These are phyloP conservation scores for Candida ipomoeae DNA, from an alignment of 805 yeast genomes.

Conservation along the genomic window DNA sequence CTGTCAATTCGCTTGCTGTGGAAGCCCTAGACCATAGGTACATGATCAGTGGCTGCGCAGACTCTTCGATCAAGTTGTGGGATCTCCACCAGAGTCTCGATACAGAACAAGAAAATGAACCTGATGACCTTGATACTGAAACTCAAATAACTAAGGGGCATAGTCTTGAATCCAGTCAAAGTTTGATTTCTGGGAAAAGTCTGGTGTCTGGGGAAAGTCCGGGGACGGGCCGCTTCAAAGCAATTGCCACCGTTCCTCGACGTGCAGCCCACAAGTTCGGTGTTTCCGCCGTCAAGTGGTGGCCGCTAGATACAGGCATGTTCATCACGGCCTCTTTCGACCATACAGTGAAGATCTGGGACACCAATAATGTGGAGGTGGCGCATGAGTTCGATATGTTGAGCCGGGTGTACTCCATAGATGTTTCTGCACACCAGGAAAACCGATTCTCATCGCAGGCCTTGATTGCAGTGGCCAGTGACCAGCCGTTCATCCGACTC, in stretches of 20 bases:
- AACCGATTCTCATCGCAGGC: constrained; percentile 32
- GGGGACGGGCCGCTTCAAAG: constrained; percentile 1
- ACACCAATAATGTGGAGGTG: constrained; percentile 58
- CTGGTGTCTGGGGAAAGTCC: too few relatives aligned
- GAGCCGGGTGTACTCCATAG: constrained; percentile 63
- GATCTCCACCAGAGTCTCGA: constrained; percentile 33
- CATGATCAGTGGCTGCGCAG: constrained; percentile 70
- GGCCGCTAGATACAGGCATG: constrained; percentile 85
- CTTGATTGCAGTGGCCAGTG: constrained; percentile 66
- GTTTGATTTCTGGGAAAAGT: too few relatives aligned
- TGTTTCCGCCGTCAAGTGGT: constrained; percentile 74
- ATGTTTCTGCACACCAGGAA: constrained; percentile 35
- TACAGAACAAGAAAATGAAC: not conserved
- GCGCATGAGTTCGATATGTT: constrained; percentile 65
- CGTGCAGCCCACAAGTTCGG: constrained; percentile 61
- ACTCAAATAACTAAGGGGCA: not conserved
- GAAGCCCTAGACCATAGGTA: constrained; percentile 45
- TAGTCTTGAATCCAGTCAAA: too few relatives aligned
- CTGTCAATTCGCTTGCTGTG: constrained; percentile 55
- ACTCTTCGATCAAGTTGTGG: constrained; percentile 66
- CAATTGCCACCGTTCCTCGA: constrained; percentile 35
- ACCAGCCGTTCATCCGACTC: constrained; percentile 63
- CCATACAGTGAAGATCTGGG: constrained; percentile 75
- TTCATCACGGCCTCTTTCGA: constrained; percentile 82
- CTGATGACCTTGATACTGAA: too few relatives aligned